Base-by-base conservation (phyloP, 2,329 filamentous ascomycete species). In the Fusarium sp. region DNA sequence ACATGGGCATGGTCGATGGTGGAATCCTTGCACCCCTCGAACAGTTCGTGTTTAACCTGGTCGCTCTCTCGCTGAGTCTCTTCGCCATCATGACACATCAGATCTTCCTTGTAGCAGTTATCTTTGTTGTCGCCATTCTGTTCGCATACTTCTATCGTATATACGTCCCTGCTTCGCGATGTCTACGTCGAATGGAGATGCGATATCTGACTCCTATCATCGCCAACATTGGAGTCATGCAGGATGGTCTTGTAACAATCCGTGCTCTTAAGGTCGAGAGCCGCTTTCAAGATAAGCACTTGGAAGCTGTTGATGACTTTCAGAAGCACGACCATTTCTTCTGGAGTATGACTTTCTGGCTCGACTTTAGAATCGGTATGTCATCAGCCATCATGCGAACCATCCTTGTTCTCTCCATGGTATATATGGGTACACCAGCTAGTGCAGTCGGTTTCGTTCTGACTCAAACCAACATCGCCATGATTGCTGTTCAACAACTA, bases 301-400 rank as follows among this genome's bases (percentile, higher is more conserved):
- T 98, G 38, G 84, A 87, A 4, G 94, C 94, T 1, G 94, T 94
- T 0, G 94, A 97, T 77, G 90, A 91, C 22, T 97, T 97, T 78
- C 95, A 97, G 80, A 94, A 94, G 79, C 96, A 97, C 88, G 95
- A 98, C 76, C 95, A 98, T 80, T 97, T 97, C 82, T 97, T 97
- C 83, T 97, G 94, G 92, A 93, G 91, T 65, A 86, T 97, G 46
- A 94, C 97, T 73, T 90, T 90, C 12, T 97, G 94, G 94, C 86
- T 97, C 5, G 91, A 91, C 79, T 94, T 92, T 76, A 90, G 94
- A 17, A 95, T 96, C 62, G 76, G 79, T 56, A 71, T 79, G 45
- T 76, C 79, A 10, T 94, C 94, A 0, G 92, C 92, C 0, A 79
- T 88, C 7, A 93, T 93, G 12, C 94, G 93, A 0, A 92, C 95